Conservation (phyloP, 2,329 filamentous ascomycete genomes). For the Fusarium torreyae region DNA sequence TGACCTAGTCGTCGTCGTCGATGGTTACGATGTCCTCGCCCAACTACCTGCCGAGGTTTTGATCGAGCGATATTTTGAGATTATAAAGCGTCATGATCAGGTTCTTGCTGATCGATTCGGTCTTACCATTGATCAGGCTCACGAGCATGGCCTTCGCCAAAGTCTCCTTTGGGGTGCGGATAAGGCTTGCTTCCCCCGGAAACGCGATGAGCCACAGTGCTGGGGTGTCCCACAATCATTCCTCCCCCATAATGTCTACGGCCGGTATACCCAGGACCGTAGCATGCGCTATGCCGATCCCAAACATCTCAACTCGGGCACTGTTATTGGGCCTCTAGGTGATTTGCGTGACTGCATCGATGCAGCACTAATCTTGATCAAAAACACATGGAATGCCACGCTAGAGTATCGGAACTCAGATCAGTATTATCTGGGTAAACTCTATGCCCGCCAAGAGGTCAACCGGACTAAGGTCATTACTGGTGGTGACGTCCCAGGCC, state of each 20-base stretch:
- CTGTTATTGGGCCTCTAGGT: constrained; percentile 59
- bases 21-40: constrained; percentile 75
- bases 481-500: constrained; percentile 16
- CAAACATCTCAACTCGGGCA: constrained; percentile 63
- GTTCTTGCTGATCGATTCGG: constrained; percentile 66
- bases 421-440: constrained; percentile 60
- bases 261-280: constrained; percentile 55
- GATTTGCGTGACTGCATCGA: constrained; percentile 49
- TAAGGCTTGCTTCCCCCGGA: constrained; percentile 56
- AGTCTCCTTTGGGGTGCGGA: constrained; percentile 61
- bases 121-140: constrained; percentile 49
- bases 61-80: constrained; percentile 71
- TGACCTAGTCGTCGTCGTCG: constrained; percentile 74
- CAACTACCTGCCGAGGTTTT: constrained; percentile 75
- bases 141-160: constrained; percentile 52
- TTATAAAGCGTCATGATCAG: constrained; percentile 66
- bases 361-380: constrained; percentile 51
- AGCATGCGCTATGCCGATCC: constrained; percentile 53
- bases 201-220: constrained; percentile 56
- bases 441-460: constrained; percentile 61
- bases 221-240: constrained; percentile 58
- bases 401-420: constrained; percentile 57
- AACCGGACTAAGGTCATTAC: constrained; percentile 50
- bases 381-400: constrained; percentile 52
- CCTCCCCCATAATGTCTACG: constrained; percentile 54